A percentile compares a stretch with the other conserved stretches of the same genome.
phyloP scores from a whole-genome alignment of 768 basidiomycete genomes.

The Tremella mesenterica region DNA sequence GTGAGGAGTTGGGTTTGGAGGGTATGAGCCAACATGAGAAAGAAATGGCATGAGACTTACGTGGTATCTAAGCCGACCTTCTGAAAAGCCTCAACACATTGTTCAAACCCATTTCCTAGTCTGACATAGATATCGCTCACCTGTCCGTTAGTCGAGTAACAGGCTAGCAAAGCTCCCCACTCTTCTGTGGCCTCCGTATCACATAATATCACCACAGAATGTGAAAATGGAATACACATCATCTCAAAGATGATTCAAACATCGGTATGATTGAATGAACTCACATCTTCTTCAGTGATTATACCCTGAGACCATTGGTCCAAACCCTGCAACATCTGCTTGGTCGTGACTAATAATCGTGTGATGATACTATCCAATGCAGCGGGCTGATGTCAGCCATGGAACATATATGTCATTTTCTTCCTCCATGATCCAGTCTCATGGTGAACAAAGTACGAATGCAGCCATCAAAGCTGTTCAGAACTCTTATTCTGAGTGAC shows the following conservation, averaged over 20 bases:
- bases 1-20: too few relatives aligned
- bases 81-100: constrained; percentile 79
- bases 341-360: constrained; percentile 84
- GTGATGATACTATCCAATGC: constrained; percentile 72
- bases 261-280: constrained; percentile 4
- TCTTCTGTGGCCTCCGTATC: not conserved
- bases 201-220: not conserved
- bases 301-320: constrained; percentile 36
- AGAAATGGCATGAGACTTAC: constrained; percentile 51
- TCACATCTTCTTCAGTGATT: constrained; percentile 35
- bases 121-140: constrained; percentile 97
- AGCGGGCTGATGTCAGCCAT: constrained; percentile 8
- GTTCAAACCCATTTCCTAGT: constrained; percentile 94
- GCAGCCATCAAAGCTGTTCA: not conserved
- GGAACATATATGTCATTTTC: too few relatives aligned
- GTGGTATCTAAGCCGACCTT: constrained; percentile 79
- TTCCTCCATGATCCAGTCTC: not conserved
- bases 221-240: not conserved
- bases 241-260: not conserved
- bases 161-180: not conserved
- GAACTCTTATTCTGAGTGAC: too few relatives aligned
- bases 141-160: constrained; percentile 39
- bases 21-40: not conserved
- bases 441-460: not conserved
- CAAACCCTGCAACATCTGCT: constrained; percentile 68